Evolutionary conservation across 2,329 filamentous ascomycete species (phyloP), one percentile per base, ranked within the genome.

Genomic region (Apiospora sp.): DNA sequence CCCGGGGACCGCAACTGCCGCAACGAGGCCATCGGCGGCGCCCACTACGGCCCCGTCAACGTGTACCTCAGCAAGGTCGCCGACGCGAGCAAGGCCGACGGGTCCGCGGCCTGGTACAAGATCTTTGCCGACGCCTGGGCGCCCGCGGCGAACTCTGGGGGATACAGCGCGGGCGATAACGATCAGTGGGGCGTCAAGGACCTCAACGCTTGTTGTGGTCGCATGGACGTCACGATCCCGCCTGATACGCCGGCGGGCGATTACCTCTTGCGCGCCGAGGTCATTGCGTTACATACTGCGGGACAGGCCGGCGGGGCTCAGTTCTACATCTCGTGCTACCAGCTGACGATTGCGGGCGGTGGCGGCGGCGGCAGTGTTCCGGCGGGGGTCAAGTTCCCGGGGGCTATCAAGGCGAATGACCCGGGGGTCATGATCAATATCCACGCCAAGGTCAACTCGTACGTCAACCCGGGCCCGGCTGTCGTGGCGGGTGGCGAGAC

Each of bases 251-350:
- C 84, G 2, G 79, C 83, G n/a, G 86, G 86, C 71, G 84, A 87
- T 72, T 87, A 88, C 75, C 82, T 87, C 41, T 77, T 87, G 8
- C 83, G 86, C 22, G 84, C 84, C 27, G 86, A 88, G 78, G 85
- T 87, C 73, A 84, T 87, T 72, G 86, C 81, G 5, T 81, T 88
- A 10, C 86, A 88, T 77, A 79, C 77, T 67, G 85, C 86, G 3
- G 77, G 81, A 44, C 75, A 76, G 12, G 76, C 78, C 4, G 82
- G 83, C 5, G 85, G 85, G 2, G 86, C 86, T 6, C 1, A 81
- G 72, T 81, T 81, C 73, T 80, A 81, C 76, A 76, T 81, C 72
- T 79, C 78, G 12, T 80, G 79, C 73, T 80, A 76, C 72, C 79
- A 81, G 73, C 68, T 80, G 22, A 79, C 78, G 30, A 72, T 79